Evolutionary conservation across 805 yeast species (phyloP).

Genomic region (Brettanomyces bruxellensis): DNA sequence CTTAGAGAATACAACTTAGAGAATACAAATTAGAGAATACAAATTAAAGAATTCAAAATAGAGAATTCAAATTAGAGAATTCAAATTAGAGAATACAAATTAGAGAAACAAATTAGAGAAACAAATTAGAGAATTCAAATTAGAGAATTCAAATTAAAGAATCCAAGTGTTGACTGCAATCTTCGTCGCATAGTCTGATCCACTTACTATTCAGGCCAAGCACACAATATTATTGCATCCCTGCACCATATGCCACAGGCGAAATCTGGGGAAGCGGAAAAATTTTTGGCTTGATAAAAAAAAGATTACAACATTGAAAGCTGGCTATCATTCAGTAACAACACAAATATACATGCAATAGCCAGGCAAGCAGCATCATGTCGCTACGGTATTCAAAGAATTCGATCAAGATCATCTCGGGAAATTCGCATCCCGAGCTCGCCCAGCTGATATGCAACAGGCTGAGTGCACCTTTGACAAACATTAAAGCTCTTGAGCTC

Average conservation of each 20-base stretch:
- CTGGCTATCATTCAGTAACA: neutral
- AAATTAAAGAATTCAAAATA: too few species aligned
- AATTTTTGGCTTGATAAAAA: neutral
- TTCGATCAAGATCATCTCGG: slow-evolving; percentile 42
- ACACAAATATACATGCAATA: too few species aligned
- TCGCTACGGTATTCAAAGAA: slow-evolving; percentile 28
- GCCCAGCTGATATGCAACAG: slow-evolving; percentile 62
- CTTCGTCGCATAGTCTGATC: too few species aligned
- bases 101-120: too few species aligned
- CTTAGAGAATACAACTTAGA: too few species aligned
- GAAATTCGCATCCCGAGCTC: slow-evolving; percentile 78
- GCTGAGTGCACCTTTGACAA: slow-evolving; percentile 60
- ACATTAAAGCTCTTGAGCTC: slow-evolving; percentile 75
- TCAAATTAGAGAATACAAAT: too few species aligned
- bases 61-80: too few species aligned
- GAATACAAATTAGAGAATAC: too few species aligned
- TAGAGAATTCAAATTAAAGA: too few species aligned
- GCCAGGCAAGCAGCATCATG: slow-evolving; percentile 12
- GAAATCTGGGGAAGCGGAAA: neutral
- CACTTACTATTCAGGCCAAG: neutral
- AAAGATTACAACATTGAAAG: neutral
- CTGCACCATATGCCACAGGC: neutral
- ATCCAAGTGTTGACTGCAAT: too few species aligned
- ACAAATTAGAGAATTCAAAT: too few species aligned
- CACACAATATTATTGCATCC: neutral